Percentiles rank a stretch among this genome's conserved stretches.
These are phyloP conservation scores for Chlorella sorokiniana DNA, from an alignment of 139 green algal genomes.

Conservation along the genomic window DNA sequence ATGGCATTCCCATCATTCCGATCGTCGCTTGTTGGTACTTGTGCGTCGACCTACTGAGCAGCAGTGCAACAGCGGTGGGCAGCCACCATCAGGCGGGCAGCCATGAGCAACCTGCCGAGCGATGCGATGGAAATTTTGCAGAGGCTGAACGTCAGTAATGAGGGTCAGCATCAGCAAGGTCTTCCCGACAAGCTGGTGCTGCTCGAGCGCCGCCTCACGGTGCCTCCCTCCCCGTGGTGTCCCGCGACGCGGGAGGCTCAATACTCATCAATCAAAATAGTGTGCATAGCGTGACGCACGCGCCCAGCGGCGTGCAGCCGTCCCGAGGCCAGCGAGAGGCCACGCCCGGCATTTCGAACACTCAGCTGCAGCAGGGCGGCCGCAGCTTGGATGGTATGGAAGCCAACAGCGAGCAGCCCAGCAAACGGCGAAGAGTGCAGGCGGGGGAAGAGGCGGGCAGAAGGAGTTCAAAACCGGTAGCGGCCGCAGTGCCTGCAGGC, in stretches of 20 bases:
- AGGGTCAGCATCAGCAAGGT: neutral
- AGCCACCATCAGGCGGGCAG: neutral
- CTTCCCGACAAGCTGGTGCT: constrained; percentile 33
- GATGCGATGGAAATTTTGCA: constrained; percentile 27
- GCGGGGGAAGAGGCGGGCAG: neutral
- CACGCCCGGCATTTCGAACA: constrained; percentile 16
- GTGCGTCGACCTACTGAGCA: too few relatives aligned
- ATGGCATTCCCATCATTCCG: too few relatives aligned
- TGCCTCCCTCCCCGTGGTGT: constrained; percentile 30
- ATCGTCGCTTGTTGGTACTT: too few relatives aligned
- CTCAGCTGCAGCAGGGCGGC: neutral
- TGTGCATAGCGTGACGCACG: constrained; percentile 35
- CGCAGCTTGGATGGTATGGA: constrained; percentile 16
- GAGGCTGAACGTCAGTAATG: constrained; percentile 15
- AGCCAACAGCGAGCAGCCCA: constrained; percentile 18
- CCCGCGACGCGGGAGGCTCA: neutral
- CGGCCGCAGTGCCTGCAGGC: neutral
- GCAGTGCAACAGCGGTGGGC: neutral
- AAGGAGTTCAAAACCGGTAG: neutral
- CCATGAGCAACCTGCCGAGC: constrained; percentile 2
- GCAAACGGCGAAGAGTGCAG: constrained; percentile 17
- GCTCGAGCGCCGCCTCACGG: constrained; percentile 36
- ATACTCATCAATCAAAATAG: constrained; percentile 34
- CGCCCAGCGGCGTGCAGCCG: constrained; percentile 3
- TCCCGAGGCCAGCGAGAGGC: neutral